Percentiles rank a stretch among this genome's conserved stretches.
phyloP scores from a whole-genome alignment of 495 filamentous ascomycete species.

The Aspergillus funiculosus region DNA sequence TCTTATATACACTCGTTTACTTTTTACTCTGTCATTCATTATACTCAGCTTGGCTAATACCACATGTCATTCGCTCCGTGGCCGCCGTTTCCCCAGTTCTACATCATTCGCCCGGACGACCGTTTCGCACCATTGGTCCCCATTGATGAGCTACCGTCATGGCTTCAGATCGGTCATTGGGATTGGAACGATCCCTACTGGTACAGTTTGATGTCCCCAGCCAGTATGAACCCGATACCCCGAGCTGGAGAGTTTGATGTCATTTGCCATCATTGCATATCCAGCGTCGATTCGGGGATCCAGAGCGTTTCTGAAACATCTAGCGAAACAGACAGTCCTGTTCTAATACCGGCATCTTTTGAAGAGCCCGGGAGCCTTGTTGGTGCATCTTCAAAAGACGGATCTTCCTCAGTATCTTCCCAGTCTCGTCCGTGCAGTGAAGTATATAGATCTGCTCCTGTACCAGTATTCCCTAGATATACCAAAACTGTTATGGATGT shows the following conservation, averaged over 20 bases:
- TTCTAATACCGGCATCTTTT: too few relatives aligned
- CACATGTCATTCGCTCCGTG: constrained; percentile 2
- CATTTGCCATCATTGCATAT: constrained; percentile 31
- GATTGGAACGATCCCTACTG: constrained; percentile 17
- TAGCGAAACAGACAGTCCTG: not conserved
- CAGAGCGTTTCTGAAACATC: constrained; percentile 25
- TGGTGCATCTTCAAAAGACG: too few relatives aligned
- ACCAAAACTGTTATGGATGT: too few relatives aligned
- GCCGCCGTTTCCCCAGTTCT: constrained; percentile 32
- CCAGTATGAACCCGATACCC: constrained; percentile 18
- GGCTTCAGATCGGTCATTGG: constrained; percentile 29
- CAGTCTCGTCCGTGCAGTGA: too few relatives aligned
- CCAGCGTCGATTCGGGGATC: constrained; percentile 28
- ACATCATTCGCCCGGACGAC: constrained; percentile 30
- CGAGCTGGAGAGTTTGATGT: constrained; percentile 38
- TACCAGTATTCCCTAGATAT: too few relatives aligned
- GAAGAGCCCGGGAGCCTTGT: too few relatives aligned
- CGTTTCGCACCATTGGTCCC: constrained; percentile 28
- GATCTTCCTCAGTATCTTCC: too few relatives aligned
- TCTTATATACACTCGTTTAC: constrained; percentile 3
- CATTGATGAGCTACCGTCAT: constrained; percentile 35
- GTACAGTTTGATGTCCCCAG: constrained; percentile 22
- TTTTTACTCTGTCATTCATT: constrained; percentile 7
- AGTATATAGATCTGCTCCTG: too few relatives aligned
- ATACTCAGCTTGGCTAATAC: not conserved